A percentile compares a stretch with the other conserved stretches of the same genome.
Evolutionary conservation across 2,329 filamentous ascomycete genomes (phyloP).

Genomic region (Microsporum audouinii): DNA sequence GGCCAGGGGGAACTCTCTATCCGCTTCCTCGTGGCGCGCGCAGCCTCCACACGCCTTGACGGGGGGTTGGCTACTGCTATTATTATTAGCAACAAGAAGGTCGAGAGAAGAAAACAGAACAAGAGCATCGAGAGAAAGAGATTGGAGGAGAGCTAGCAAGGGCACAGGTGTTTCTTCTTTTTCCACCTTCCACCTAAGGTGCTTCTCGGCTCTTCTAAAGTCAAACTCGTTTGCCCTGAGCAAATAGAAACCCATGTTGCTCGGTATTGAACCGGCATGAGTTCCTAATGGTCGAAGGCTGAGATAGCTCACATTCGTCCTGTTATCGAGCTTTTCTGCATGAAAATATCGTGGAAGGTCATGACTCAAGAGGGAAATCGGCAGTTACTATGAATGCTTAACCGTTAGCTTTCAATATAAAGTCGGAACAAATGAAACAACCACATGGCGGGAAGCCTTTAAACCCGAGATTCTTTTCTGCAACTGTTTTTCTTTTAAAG

Average conservation of each 20-base stretch:
- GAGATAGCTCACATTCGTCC: not conserved
- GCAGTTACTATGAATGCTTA: not conserved
- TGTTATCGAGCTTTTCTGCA: not conserved
- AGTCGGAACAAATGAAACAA: not conserved
- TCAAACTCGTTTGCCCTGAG: not conserved
- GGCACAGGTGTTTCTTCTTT: not conserved
- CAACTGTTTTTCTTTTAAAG: not conserved
- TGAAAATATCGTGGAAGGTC: not conserved
- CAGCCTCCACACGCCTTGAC: not conserved
- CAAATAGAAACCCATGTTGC: not conserved
- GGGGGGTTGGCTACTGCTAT: not conserved
- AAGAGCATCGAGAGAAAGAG: not conserved
- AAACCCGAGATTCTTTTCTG: not conserved
- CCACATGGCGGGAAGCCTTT: not conserved
- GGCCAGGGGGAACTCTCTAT: not conserved
- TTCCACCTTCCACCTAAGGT: not conserved
- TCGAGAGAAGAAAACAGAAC: not conserved
- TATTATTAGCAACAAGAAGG: not conserved
- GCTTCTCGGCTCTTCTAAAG: not conserved
- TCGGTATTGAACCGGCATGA: not conserved
- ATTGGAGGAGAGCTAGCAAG: not conserved
- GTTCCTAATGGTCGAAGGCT: not conserved
- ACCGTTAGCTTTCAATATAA: not conserved
- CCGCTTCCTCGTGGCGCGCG: not conserved
- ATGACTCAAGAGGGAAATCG: not conserved